Base-by-base conservation (phyloP, 495 filamentous ascomycete genomes). In the Penicillium salamii region DNA sequence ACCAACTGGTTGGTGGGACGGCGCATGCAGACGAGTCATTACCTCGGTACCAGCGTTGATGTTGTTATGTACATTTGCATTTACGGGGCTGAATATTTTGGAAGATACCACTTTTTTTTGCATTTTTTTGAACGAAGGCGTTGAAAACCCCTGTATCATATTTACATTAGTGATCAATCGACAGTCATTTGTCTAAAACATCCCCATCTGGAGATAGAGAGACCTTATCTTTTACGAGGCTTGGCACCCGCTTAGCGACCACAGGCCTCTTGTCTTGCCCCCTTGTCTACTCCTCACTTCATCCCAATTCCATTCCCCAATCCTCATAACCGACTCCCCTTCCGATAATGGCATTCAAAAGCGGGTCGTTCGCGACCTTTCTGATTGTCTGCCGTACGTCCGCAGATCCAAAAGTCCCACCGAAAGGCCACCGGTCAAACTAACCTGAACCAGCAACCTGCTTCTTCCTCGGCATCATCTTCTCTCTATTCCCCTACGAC, bases 381-480 rank as follows among this genome's bases (percentile, higher is more conserved):
- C 82, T 97, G 53, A 95, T 97, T 66, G 85, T 97, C 55, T 91
- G 90, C 62, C 91, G 92, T 96, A 76, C 58, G 86, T 78, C 37
- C 39, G 36, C 8, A 33, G 13, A 19, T 18, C 26, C 43, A 3
- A 38, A 32, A 24, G 19, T 38, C 51, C 49, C 37, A 53, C 52
- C 48, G 41, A 50, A 17, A 46, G 32, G 46, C 35, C 28, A 52
- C 23, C 37, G 31, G 43, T 20, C 17, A 58, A 13, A 53, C 46
- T 33, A 39, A 50, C 44, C 32, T 49, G 15, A 13, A 19, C 49
- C 65, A 93, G 89, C 91, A 52, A 89, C 86, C 24, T 91, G 85
- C 64, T 98, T 98, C 82, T 93, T 95, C 83, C 86, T 98, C 49
- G 93, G 93, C 58, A 93, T 97, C 65, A 86, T 98, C 71, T 98